Percentiles rank a stretch among this genome's conserved stretches.
phyloP scores from a whole-genome alignment of 768 basidiomycete species.

The Russula lepida region DNA sequence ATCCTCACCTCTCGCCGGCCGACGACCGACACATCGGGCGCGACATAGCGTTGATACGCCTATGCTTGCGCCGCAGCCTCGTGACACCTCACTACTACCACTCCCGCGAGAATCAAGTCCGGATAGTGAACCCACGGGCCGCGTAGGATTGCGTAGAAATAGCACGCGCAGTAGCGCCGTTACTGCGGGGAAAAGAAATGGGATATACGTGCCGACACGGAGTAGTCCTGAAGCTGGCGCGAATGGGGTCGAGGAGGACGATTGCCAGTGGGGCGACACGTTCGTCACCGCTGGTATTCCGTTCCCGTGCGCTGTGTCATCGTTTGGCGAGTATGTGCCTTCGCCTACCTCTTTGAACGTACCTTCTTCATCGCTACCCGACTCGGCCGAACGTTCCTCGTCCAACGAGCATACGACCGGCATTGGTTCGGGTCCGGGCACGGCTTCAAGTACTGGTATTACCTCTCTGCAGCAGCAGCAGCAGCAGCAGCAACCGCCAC shows the following conservation, averaged over 20 bases:
- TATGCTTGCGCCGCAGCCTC: conserved; percentile 27
- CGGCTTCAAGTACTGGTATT: not conserved
- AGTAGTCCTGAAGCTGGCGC: conserved; percentile 14
- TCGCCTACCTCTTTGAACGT: conserved; percentile 28
- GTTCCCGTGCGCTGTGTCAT: conserved; percentile 46
- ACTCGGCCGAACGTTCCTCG: conserved; percentile 9
- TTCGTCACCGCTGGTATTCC: conserved; percentile 36
- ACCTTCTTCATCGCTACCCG: not conserved
- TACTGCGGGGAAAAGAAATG: conserved; percentile 1
- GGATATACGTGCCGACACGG: conserved; percentile 10
- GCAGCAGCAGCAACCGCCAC: conserved; percentile 33
- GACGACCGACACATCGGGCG: conserved; percentile 55
- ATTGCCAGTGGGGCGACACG: conserved; percentile 21
- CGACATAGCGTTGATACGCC: conserved; percentile 53
- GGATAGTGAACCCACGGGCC: conserved; percentile 32
- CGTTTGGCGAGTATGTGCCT: conserved; percentile 42
- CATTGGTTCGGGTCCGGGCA: not conserved
- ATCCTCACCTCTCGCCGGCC: conserved; percentile 35
- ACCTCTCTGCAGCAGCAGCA: not conserved
- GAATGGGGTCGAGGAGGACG: conserved; percentile 5
- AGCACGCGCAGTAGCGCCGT: conserved; percentile 27
- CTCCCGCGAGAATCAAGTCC: conserved; percentile 49
- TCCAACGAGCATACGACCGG: not conserved
- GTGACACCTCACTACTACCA: conserved; percentile 23
- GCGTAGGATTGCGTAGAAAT: conserved; percentile 47